A percentile compares a stretch with the other conserved stretches of the same genome.
Evolutionary conservation across 2,329 filamentous ascomycete genomes (phyloP).

Genomic region (Ilyonectria robusta): DNA sequence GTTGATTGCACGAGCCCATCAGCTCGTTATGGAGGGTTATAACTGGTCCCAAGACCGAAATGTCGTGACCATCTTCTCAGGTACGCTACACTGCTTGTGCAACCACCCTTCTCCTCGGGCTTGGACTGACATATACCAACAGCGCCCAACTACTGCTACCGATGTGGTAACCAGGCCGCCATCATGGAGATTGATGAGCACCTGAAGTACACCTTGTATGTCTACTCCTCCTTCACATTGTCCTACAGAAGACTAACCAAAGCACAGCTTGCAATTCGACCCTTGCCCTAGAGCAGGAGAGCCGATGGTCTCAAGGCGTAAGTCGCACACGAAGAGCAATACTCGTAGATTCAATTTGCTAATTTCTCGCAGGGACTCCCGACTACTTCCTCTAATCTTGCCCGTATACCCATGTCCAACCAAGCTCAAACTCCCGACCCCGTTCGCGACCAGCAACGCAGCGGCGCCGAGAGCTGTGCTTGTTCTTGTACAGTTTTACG

Average conservation of each 20-base stretch:
- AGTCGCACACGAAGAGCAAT: conserved; percentile 48
- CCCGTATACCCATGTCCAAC: conserved; percentile 47
- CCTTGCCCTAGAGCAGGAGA: conserved; percentile 97
- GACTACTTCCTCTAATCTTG: conserved; percentile 94
- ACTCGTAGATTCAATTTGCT: conserved; percentile 9
- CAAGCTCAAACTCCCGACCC: conserved; percentile 40
- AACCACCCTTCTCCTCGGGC: conserved; percentile 14
- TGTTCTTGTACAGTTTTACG: conserved; percentile 50
- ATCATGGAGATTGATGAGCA: conserved; percentile 99
- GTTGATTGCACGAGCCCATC: conserved; percentile 94
- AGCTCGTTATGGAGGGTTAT: conserved; percentile 99
- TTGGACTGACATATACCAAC: conserved; percentile 23
- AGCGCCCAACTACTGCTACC: conserved; percentile 97
- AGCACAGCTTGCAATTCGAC: conserved; percentile 93
- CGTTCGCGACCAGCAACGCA: conserved; percentile 32
- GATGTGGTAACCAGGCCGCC: conserved; percentile 98
- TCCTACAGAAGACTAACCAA: conserved; percentile 44
- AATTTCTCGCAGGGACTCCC: conserved; percentile 75
- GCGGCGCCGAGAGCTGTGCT: conserved; percentile 39
- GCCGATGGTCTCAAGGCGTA: conserved; percentile 96
- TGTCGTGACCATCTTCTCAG: conserved; percentile 98
- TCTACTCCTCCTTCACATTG: conserved; percentile 45
- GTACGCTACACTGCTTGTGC: conserved; percentile 60
- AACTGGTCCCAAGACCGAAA: conserved; percentile 99
- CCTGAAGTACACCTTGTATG: conserved; percentile 99